Evolutionary conservation across 805 yeast species (phyloP).

Genomic region (Saccharomycopsis fibuligera): DNA sequence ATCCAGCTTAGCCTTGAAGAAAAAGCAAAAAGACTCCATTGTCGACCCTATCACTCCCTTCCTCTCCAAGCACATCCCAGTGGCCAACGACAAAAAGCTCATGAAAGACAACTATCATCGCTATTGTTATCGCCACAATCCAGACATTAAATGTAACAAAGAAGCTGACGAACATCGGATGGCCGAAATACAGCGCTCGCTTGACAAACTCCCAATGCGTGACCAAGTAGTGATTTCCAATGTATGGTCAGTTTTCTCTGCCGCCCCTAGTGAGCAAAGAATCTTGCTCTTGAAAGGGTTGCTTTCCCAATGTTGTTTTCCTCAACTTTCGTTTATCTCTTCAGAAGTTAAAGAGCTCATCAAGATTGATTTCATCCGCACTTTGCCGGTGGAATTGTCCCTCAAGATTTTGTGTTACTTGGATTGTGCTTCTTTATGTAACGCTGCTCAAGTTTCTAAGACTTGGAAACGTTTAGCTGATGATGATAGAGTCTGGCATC

Average conservation of each 20-base stretch:
- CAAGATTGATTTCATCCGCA: conserved; percentile 80
- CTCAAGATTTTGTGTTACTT: conserved; percentile 80
- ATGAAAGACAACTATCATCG: conserved; percentile 50
- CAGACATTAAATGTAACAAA: conserved; percentile 71
- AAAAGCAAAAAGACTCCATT: no score
- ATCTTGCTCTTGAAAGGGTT: conserved; percentile 76
- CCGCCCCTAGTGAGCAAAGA: conserved; percentile 65
- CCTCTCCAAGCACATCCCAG: conserved; percentile 29
- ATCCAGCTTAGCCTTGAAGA: no score
- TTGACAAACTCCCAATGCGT: conserved; percentile 54
- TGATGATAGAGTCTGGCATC: conserved; percentile 96
- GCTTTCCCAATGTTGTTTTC: conserved; percentile 87
- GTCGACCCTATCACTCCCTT: conserved; percentile 27
- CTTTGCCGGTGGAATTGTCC: conserved; percentile 80
- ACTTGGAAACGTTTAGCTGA: conserved; percentile 88
- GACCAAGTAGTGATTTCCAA: conserved; percentile 76
- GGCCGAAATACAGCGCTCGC: conserved; percentile 51
- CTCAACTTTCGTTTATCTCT: conserved; percentile 81
- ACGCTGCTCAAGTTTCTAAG: conserved; percentile 86
- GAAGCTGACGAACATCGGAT: conserved; percentile 57
- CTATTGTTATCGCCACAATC: conserved; percentile 91
- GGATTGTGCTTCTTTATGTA: conserved; percentile 90
- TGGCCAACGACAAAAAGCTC: conserved; percentile 26
- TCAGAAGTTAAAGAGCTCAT: conserved; percentile 74
- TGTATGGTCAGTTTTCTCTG: conserved; percentile 78